phyloP scores from a whole-genome alignment of 2,329 filamentous ascomycete genomes.

The Xylariaceae sp. region DNA sequence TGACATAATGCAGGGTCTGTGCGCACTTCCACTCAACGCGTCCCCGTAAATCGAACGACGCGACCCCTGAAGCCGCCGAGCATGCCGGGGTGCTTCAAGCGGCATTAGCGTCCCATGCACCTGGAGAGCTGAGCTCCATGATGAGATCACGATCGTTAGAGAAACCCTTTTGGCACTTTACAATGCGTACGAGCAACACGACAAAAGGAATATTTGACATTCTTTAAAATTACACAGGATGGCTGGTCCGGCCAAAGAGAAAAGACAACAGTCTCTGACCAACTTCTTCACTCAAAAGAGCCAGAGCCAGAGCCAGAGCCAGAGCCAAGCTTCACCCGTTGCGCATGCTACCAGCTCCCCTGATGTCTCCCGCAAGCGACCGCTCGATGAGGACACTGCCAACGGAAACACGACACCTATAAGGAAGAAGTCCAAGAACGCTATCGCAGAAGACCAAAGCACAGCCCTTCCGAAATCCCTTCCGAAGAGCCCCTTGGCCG shows the following conservation, averaged over 20 bases:
- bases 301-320: slow-evolving; percentile 23
- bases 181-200: slow-evolving; percentile 15
- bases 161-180: background rate
- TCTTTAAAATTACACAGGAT: slow-evolving; percentile 34
- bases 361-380: slow-evolving; percentile 55
- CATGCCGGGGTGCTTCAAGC: slow-evolving; percentile 18
- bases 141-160: slow-evolving; percentile 16
- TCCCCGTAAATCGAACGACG: slow-evolving; percentile 12
- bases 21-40: slow-evolving; percentile 23
- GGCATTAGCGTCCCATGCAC: slow-evolving; percentile 27
- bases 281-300: slow-evolving; percentile 78
- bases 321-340: slow-evolving; percentile 37
- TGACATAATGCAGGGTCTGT: too few species aligned
- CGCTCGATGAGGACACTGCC: slow-evolving; percentile 55
- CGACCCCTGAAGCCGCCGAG: slow-evolving; percentile 16
- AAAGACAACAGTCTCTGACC: slow-evolving; percentile 83
- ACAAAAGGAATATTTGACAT: slow-evolving; percentile 4
- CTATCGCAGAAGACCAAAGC: slow-evolving; percentile 49
- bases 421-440: slow-evolving; percentile 55
- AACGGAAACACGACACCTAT: slow-evolving; percentile 51
- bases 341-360: slow-evolving; percentile 36
- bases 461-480: slow-evolving; percentile 49
- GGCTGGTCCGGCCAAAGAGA: slow-evolving; percentile 53
- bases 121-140: slow-evolving; percentile 22
- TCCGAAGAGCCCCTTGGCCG: slow-evolving; percentile 28